phyloP scores from a whole-genome alignment of 148 eudicot genomes.

The Rhododendron henanense region DNA sequence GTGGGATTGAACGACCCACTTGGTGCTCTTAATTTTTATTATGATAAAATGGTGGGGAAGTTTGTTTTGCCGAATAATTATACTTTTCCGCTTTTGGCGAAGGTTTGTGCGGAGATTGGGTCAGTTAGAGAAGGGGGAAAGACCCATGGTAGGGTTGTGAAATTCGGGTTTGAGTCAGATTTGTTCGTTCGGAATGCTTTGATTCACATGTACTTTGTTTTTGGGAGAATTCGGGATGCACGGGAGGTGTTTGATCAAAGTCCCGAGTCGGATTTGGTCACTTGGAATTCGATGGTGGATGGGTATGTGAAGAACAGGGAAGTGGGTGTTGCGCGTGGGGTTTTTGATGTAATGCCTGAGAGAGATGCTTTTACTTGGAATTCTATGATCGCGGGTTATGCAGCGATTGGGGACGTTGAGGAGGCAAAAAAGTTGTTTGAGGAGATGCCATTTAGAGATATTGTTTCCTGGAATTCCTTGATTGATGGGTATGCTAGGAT shows the following conservation, averaged over 20 bases:
- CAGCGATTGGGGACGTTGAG: constrained; percentile 35
- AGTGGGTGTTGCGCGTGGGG: constrained; percentile 25
- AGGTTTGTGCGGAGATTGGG: constrained; percentile 25
- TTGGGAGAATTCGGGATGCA: constrained; percentile 38
- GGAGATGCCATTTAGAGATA: constrained; percentile 39
- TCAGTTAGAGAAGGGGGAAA: constrained; percentile 22
- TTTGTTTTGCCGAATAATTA: constrained; percentile 20
- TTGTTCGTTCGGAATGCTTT: constrained; percentile 49
- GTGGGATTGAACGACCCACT: constrained; percentile 31
- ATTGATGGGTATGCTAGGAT: constrained; percentile 50
- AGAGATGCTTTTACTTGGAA: constrained; percentile 52
- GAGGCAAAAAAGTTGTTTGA: constrained; percentile 35
- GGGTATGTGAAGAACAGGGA: constrained; percentile 53
- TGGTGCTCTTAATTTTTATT: constrained; percentile 38
- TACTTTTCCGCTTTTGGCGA: constrained; percentile 24
- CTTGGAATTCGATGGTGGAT: constrained; percentile 58
- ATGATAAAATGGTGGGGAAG: constrained; percentile 27
- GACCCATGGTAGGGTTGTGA: constrained; percentile 20
- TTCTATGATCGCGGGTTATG: constrained; percentile 46
- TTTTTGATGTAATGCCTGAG: constrained; percentile 47
- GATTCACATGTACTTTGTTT: constrained; percentile 38
- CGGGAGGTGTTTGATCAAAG: constrained; percentile 42
- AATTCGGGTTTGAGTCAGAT: constrained; percentile 47
- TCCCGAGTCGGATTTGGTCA: constrained; percentile 41
- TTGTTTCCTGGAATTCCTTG: constrained; percentile 59